Conservation (phyloP, 768 basidiomycete genomes). For the Gymnopilus junonius region DNA sequence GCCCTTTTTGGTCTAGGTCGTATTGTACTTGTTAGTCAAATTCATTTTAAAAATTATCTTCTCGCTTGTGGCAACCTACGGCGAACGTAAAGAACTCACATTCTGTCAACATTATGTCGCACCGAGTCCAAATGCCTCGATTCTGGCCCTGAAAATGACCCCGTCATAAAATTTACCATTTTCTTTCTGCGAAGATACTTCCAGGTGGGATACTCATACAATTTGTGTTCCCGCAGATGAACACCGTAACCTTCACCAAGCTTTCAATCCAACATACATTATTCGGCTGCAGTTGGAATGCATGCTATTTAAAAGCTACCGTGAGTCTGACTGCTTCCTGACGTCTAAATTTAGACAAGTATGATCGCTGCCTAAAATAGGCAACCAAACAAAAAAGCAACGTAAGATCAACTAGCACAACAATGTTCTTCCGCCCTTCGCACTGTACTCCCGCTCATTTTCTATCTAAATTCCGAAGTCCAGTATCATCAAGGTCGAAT, state of each 20-base stretch:
- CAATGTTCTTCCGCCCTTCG: not conserved
- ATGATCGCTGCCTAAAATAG: constrained; percentile 1
- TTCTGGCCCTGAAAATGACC: no score
- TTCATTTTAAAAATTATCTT: not conserved
- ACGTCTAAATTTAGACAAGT: not conserved
- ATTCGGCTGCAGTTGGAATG: no score
- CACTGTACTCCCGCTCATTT: not conserved
- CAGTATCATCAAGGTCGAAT: not conserved
- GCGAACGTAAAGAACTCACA: not conserved
- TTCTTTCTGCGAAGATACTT: no score
- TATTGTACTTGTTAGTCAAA: not conserved
- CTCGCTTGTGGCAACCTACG: not conserved
- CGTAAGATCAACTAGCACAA: not conserved
- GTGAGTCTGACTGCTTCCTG: no score
- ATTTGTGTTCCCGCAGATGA: no score
- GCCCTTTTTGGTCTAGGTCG: not conserved
- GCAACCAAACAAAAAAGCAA: not conserved
- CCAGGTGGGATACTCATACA: no score
- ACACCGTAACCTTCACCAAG: no score
- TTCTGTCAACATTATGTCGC: no score
- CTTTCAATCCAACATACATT: no score
- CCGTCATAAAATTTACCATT: no score
- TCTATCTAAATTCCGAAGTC: not conserved
- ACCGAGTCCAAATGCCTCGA: no score
- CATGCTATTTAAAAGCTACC: no score